Base-by-base conservation (phyloP, 1,284 basidiomycete genomes). In the Marasmius fiardii region DNA sequence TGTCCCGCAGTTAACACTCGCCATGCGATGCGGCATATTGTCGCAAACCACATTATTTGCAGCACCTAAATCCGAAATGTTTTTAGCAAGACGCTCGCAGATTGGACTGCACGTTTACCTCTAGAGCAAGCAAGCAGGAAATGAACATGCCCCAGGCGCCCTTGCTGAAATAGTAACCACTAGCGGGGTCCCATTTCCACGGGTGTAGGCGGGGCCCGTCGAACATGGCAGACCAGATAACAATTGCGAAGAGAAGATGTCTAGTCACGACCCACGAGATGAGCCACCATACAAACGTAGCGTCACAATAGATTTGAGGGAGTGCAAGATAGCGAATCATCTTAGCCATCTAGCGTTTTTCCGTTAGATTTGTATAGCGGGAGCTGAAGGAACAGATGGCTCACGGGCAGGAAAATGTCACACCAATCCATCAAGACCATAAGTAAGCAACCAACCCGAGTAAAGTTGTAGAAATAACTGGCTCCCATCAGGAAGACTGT, bases 401-500 rank as follows among this genome's bases (percentile, higher is more conserved):
- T 69, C 68, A 95, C 94, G 5, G 95, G 92, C 8, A 99, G 73
- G 65, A 93, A 84, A 55, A 98, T 91, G 72, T 99, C 96, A 68
- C 88, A 91, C 60, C 86, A 86, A 67, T 99, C 96, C 93, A 98
- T 96, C 35, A 98, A 75, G 53, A 92, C 79, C 79, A 97, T 88
- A 57, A 97, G 85, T 45, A 93, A 76, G 62, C 88, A 92, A 18
- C 96, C 96, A 49, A 96, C 82, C 35, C 93, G 88, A 8, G 93
- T 95, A 67, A 88, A 90, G 72, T 95, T 90, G 70, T 80, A 85
- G 54, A 80, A 78, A 73, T 97, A 99, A 67, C 91, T 94, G 28
- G 77, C 68, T 33, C 79, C 69, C 73, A 98, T 85, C 60, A 99
- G 83, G 39, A 79, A 69, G 56, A 95, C 83, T 18, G 95, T 96